A percentile compares a stretch with the other conserved stretches of the same genome.
phyloP scores from a whole-genome alignment of 306 rosid genomes.

The Cucumis melo region DNA sequence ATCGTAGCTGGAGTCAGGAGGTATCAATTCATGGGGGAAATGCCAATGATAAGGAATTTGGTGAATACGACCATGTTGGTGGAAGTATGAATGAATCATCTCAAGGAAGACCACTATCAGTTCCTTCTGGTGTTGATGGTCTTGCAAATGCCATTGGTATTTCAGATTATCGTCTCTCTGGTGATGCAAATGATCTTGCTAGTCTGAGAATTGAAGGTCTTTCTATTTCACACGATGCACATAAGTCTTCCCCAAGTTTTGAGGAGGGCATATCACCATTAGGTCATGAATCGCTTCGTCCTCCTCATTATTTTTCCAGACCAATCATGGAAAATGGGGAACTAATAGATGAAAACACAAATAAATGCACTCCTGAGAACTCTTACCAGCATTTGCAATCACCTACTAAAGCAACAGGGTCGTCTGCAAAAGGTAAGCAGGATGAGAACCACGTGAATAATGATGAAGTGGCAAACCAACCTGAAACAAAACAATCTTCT shows the following conservation, averaged over 20 bases:
- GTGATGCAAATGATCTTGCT: slow-evolving; percentile 34
- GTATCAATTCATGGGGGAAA: slow-evolving; percentile 9
- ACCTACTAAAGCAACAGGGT: not conserved
- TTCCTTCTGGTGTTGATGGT: slow-evolving; percentile 3
- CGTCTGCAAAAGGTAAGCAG: slow-evolving; percentile 1
- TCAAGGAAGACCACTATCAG: slow-evolving; percentile 2
- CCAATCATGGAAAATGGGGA: slow-evolving; percentile 15
- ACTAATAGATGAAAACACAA: slow-evolving; percentile 4
- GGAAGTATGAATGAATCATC: slow-evolving; percentile 5
- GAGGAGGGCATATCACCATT: slow-evolving; percentile 12
- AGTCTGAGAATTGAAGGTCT: slow-evolving; percentile 20
- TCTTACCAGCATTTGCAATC: slow-evolving; percentile 2
- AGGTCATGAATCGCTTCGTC: slow-evolving; percentile 11
- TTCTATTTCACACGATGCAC: slow-evolving; percentile 20
- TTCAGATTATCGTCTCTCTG: slow-evolving; percentile 22
- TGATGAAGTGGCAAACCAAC: not conserved
- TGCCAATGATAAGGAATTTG: slow-evolving; percentile 5
- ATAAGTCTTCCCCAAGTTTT: slow-evolving; percentile 7
- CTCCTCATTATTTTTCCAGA: slow-evolving; percentile 11
- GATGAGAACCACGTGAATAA: slow-evolving; percentile 17
- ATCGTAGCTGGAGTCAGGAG: slow-evolving; percentile 9
- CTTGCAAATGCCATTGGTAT: slow-evolving; percentile 12
- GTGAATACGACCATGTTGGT: slow-evolving; percentile 1
- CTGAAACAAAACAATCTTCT: slow-evolving; percentile 14
- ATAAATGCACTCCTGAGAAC: slow-evolving; percentile 5